Conservation (phyloP, 2,329 filamentous ascomycete species). For the Phaeosphaeria sp. region DNA sequence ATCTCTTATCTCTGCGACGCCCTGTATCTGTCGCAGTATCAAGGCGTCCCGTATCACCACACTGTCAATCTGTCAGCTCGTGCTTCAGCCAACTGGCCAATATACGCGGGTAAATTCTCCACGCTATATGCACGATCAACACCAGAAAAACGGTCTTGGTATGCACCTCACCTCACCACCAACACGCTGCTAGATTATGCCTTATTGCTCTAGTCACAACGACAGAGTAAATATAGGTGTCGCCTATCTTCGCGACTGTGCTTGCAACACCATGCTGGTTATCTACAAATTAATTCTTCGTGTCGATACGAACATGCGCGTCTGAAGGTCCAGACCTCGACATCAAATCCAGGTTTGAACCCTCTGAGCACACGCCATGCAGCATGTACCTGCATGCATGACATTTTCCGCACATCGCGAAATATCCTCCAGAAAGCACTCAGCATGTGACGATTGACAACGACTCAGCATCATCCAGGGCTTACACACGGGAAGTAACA, state of each 20-base stretch:
- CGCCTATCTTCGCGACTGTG: not conserved
- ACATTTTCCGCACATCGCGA: not conserved
- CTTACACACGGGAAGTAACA: no score
- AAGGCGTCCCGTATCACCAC: not conserved
- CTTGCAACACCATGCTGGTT: not conserved
- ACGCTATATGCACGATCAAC: not conserved
- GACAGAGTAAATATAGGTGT: not conserved
- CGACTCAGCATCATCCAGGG: not conserved
- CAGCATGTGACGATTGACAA: not conserved
- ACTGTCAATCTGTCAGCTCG: not conserved
- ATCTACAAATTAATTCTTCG: not conserved
- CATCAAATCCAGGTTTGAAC: not conserved
- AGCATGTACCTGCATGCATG: not conserved
- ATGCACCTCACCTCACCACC: not conserved
- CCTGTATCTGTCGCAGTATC: not conserved
- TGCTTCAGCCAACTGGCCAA: slow-evolving; percentile 1
- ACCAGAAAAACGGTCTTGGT: not conserved
- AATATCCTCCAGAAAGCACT: not conserved
- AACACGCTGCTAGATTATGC: not conserved
- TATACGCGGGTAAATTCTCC: slow-evolving; percentile 6
- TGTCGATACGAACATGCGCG: not conserved
- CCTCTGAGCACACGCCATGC: not conserved
- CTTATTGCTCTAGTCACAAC: not conserved
- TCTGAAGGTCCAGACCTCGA: not conserved
- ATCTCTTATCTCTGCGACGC: slow-evolving; percentile 6